Evolutionary conservation across 1,284 basidiomycete genomes (phyloP).

Genomic region (Rhodotorula sp.): DNA sequence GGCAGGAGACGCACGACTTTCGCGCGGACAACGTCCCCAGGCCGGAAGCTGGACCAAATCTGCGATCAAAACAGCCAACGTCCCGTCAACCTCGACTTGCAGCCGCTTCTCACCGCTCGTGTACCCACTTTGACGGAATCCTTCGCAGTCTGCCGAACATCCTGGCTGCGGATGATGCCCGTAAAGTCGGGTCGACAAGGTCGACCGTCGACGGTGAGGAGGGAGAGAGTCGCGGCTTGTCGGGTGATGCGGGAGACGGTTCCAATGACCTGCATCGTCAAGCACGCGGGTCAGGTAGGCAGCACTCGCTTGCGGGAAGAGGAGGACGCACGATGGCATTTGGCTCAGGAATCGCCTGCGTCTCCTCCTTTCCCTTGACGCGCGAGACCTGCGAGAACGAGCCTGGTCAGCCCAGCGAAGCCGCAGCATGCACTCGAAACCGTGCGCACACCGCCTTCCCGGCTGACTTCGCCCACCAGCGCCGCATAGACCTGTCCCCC

Average conservation of each 20-base stretch:
- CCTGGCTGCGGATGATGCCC: slow-evolving; percentile 85
- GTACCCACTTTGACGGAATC: slow-evolving; percentile 37
- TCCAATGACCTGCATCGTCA: slow-evolving; percentile 67
- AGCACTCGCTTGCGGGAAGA: slow-evolving; percentile 54
- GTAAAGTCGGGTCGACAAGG: slow-evolving; percentile 84
- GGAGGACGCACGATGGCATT: slow-evolving; percentile 46
- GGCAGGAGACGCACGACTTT: slow-evolving; percentile 66
- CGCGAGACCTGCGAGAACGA: slow-evolving; percentile 27
- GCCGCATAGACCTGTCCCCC: slow-evolving; percentile 68
- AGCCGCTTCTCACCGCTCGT: too few relatives aligned
- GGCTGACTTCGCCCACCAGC: slow-evolving; percentile 63
- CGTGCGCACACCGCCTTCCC: slow-evolving; percentile 66
- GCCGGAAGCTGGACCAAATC: slow-evolving; percentile 89
- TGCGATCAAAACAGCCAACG: slow-evolving; percentile 74
- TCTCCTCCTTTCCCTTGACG: slow-evolving; percentile 49
- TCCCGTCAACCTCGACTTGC: slow-evolving; percentile 56
- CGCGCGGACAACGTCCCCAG: slow-evolving; percentile 92
- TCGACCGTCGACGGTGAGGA: slow-evolving; percentile 85
- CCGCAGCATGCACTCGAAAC: neutral
- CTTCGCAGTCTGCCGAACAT: slow-evolving; percentile 61
- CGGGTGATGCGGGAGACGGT: slow-evolving; percentile 82
- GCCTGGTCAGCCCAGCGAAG: neutral
- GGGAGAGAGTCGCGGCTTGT: slow-evolving; percentile 78
- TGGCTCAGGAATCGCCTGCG: slow-evolving; percentile 50
- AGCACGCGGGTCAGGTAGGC: slow-evolving; percentile 58